phyloP scores from a whole-genome alignment of 2,329 filamentous ascomycete species.

The Talaromyces sp. region DNA sequence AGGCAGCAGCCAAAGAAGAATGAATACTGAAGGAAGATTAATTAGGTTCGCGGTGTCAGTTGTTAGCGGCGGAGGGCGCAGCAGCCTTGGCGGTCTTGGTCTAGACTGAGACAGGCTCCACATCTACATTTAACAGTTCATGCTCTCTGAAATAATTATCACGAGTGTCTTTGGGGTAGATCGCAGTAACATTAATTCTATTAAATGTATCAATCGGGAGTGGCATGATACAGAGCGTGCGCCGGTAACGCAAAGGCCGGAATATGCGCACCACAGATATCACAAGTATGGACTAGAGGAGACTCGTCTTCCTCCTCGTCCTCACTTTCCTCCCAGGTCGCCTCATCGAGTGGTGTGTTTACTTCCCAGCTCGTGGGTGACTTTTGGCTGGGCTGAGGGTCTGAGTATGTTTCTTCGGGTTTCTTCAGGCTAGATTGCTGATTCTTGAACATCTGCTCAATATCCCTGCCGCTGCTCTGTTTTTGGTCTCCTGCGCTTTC shows the following conservation, averaged over 20 bases:
- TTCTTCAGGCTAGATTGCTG: constrained; percentile 64
- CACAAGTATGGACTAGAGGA: constrained; percentile 30
- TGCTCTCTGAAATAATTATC: no score
- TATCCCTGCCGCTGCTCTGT: constrained; percentile 63
- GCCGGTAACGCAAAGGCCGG: constrained; percentile 46
- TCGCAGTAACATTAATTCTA: neutral
- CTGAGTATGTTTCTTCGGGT: neutral
- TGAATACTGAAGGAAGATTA: neutral
- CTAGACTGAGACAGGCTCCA: neutral
- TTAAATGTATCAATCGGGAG: constrained; percentile 14
- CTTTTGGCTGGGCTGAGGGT: neutral
- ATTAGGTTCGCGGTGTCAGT: neutral
- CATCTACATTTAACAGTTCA: no score
- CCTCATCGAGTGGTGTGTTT: constrained; percentile 18
- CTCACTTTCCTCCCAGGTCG: constrained; percentile 29
- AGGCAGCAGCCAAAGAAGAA: neutral
- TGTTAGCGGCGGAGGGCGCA: constrained; percentile 5
- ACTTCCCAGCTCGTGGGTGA: constrained; percentile 13
- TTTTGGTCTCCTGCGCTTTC: constrained; percentile 48
- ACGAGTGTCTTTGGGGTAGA: no score
- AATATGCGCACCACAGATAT: constrained; percentile 40
- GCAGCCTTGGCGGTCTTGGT: constrained; percentile 6
- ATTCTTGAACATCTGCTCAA: constrained; percentile 71
- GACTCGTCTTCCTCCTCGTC: constrained; percentile 16
- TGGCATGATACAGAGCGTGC: constrained; percentile 43